phyloP scores from a whole-genome alignment of 2,329 filamentous ascomycete genomes.

The Plectosphaerella plurivora region DNA sequence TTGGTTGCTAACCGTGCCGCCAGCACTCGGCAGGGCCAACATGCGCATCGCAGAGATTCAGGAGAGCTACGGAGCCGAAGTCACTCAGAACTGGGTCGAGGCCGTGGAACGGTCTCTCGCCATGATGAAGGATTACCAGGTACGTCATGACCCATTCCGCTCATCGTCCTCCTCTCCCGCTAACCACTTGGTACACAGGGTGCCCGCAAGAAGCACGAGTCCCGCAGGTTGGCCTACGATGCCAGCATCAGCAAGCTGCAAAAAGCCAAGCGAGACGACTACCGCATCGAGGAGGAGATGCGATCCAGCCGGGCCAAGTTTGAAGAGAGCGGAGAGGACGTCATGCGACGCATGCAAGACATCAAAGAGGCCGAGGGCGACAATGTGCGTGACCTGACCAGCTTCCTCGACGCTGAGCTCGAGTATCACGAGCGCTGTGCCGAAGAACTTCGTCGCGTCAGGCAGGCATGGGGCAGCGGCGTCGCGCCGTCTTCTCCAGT shows the following conservation, averaged over 20 bases:
- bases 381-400: slow-evolving; percentile 71
- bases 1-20: background rate
- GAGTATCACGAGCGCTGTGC: slow-evolving; percentile 88
- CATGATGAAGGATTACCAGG: slow-evolving; percentile 98
- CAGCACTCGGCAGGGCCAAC: slow-evolving; percentile 77
- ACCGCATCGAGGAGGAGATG: slow-evolving; percentile 87
- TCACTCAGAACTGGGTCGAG: slow-evolving; percentile 82
- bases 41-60: slow-evolving; percentile 83
- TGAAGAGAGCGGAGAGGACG: slow-evolving; percentile 91
- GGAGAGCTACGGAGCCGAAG: slow-evolving; percentile 73
- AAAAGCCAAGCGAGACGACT: slow-evolving; percentile 91
- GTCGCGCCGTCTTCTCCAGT: slow-evolving; percentile 12
- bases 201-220: slow-evolving; percentile 91
- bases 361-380: slow-evolving; percentile 90
- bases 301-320: slow-evolving; percentile 91
- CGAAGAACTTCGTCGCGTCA: slow-evolving; percentile 66
- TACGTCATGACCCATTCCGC: slow-evolving; percentile 32
- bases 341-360: slow-evolving; percentile 88
- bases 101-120: slow-evolving; percentile 83
- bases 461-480: slow-evolving; percentile 37
- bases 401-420: slow-evolving; percentile 84
- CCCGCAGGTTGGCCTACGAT: slow-evolving; percentile 83
- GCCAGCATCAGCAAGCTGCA: slow-evolving; percentile 85
- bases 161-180: background rate
- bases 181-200: slow-evolving; percentile 36